Evolutionary conservation across 352 stramenopile genomes (phyloP).

Genomic region (Globisporangium parvum): DNA sequence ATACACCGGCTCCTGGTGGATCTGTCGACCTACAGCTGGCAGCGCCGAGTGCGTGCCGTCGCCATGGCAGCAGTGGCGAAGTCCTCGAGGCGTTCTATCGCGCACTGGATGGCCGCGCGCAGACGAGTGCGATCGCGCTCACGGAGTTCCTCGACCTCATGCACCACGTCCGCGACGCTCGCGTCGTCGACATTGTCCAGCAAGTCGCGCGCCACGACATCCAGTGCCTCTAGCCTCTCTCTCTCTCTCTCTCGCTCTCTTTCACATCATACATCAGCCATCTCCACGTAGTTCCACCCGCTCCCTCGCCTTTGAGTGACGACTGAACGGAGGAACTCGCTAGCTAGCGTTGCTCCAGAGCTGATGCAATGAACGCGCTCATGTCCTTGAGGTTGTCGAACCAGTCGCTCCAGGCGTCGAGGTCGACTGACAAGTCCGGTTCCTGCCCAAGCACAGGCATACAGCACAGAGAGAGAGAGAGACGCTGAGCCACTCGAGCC

Average conservation of each 20-base stretch:
- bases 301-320: background rate
- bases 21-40: too few species aligned
- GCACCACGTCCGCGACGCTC: conserved; percentile 24
- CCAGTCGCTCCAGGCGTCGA: conserved; percentile 78
- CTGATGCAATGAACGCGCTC: conserved; percentile 35
- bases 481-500: background rate
- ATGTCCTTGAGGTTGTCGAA: conserved; percentile 73
- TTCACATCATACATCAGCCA: background rate
- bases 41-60: too few species aligned
- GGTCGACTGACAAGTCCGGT: conserved; percentile 60
- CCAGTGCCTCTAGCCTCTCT: conserved; percentile 64
- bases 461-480: background rate
- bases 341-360: conserved; percentile 13
- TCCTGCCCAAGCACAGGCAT: conserved; percentile 36
- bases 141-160: conserved; percentile 36
- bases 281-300: background rate
- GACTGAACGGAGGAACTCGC: background rate
- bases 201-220: conserved; percentile 47
- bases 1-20: background rate
- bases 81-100: conserved; percentile 17
- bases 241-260: too few species aligned
- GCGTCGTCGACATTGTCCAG: conserved; percentile 38
- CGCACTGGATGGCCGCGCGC: conserved; percentile 14
- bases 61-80: background rate
- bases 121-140: conserved; percentile 13